Evolutionary conservation across 306 rosid species (phyloP).

Genomic region (Delonix regia): DNA sequence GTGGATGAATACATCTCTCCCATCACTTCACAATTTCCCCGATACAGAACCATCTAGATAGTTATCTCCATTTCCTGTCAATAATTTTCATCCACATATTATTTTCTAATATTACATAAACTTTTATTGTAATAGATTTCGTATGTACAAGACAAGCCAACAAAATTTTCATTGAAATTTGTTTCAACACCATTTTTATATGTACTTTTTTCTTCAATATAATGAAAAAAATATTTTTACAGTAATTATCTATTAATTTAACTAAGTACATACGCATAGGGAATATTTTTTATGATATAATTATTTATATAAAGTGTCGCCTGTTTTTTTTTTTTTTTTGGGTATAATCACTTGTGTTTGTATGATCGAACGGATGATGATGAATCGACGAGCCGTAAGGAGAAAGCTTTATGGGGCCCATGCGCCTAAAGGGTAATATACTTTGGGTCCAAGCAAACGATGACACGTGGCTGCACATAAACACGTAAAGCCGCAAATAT

Average conservation of each 20-base stretch:
- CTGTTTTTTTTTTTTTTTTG: neutral
- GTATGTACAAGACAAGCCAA: neutral
- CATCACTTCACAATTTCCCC: neutral
- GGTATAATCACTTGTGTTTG: neutral
- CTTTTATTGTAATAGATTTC: neutral
- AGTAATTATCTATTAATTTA: neutral
- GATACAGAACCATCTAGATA: constrained; percentile 26
- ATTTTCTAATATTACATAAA: neutral
- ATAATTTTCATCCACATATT: constrained; percentile 2
- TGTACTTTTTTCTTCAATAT: neutral
- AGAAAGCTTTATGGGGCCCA: constrained; percentile 27
- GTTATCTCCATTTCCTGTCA: neutral
- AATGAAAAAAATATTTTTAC: neutral
- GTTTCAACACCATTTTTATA: too few relatives aligned
- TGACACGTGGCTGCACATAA: constrained; percentile 45
- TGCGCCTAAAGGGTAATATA: constrained; percentile 7
- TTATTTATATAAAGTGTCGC: neutral
- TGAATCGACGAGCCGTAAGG: neutral
- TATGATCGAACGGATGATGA: neutral
- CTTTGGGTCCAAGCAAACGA: constrained; percentile 18
- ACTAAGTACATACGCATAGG: neutral
- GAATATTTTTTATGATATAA: neutral
- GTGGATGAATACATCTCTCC: constrained; percentile 16
- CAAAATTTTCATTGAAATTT: neutral
- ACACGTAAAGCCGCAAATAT: constrained; percentile 20